Evolutionary conservation across 768 basidiomycete genomes (phyloP), one percentile per base, ranked within the genome.

Genomic region (Hypsizygus marmoreus): DNA sequence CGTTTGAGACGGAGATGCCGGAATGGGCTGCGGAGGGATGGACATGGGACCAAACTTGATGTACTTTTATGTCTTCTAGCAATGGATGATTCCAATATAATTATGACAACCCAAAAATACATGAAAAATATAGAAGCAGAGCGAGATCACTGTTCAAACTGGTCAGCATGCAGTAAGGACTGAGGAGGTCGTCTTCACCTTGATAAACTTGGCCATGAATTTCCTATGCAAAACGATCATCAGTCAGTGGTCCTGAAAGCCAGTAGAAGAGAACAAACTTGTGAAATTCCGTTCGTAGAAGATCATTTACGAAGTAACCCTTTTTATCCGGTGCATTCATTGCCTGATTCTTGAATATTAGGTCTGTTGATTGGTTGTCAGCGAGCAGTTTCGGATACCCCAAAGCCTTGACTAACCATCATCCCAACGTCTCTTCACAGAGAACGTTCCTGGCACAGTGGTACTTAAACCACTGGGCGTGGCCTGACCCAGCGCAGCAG

Each of bases 271-370:
- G 1, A 1, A 79, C 87, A 47, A 49, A 91, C 90, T 85, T 91
- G 73, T 95, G 92, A 63, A 95, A 95, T 61, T 94, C 90, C 40
- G 93, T 95, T 63, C 95, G 79, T 49, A 98, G 68, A 39, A 97
- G 74, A 67, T 98, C 97, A 62, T 99, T 98, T 51, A 98, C 93
- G 61, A 98, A 98, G 46, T 88, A 85, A 10, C 86, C 84, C 56
- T 78, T 67, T 61, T 84, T 84, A 43, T 84, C 78, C 46, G 71
- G 77, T 36, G 75, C 63, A 24, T 76, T 80, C 68, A 84, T 84
- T 0, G 97, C 91, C 67, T 99, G 97, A 65, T 98, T 97, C 73
- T 97, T 98, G 82, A 98, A 98, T 60, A 98, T 94, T 43, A 97
- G 74, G 66, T 99, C 93, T 93, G 58, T 24, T 60, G 53, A 17